A percentile compares a stretch with the other conserved stretches of the same genome.
Conservation (phyloP, 768 basidiomycete species). For the Termitomyces sp. region DNA sequence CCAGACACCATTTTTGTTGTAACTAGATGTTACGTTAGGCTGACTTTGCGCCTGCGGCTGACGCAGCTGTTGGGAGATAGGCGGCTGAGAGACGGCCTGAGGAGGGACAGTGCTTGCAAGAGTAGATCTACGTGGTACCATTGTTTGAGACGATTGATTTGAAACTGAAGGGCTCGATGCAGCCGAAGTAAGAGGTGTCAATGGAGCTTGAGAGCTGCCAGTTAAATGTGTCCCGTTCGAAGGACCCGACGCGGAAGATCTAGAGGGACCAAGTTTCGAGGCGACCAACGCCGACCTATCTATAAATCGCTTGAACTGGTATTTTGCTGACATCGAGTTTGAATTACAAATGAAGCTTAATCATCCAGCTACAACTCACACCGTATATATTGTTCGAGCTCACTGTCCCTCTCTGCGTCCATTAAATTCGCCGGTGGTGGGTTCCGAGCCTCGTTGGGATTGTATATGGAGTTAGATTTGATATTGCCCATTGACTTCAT, state of each 20-base stretch:
- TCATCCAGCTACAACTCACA: slow-evolving; percentile 38
- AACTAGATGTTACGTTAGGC: slow-evolving; percentile 12
- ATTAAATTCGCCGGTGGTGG: slow-evolving; percentile 80
- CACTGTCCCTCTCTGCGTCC: slow-evolving; percentile 78
- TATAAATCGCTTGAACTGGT: slow-evolving; percentile 70
- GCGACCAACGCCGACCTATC: slow-evolving; percentile 40
- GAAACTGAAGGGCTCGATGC: slow-evolving; percentile 9
- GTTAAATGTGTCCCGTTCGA: slow-evolving; percentile 9
- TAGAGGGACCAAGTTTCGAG: slow-evolving; percentile 40
- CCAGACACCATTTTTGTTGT: slow-evolving; percentile 45
- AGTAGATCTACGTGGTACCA: slow-evolving; percentile 14
- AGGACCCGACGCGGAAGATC: slow-evolving; percentile 27
- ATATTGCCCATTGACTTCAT: slow-evolving; percentile 82
- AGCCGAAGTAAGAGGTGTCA: slow-evolving; percentile 18
- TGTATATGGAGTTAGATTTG: slow-evolving; percentile 74
- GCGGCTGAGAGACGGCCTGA: neutral
- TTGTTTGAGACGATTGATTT: slow-evolving; percentile 1
- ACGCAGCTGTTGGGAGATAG: slow-evolving; percentile 15
- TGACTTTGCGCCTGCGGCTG: slow-evolving; percentile 18
- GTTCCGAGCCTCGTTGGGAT: slow-evolving; percentile 76
- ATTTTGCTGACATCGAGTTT: slow-evolving; percentile 51
- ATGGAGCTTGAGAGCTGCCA: slow-evolving; percentile 7
- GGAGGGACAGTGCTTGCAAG: slow-evolving; percentile 12
- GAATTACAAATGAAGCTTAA: slow-evolving; percentile 6
- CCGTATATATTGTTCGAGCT: slow-evolving; percentile 88